Conservation (phyloP, 352 stramenopile genomes). For the Globisporangium nunn region DNA sequence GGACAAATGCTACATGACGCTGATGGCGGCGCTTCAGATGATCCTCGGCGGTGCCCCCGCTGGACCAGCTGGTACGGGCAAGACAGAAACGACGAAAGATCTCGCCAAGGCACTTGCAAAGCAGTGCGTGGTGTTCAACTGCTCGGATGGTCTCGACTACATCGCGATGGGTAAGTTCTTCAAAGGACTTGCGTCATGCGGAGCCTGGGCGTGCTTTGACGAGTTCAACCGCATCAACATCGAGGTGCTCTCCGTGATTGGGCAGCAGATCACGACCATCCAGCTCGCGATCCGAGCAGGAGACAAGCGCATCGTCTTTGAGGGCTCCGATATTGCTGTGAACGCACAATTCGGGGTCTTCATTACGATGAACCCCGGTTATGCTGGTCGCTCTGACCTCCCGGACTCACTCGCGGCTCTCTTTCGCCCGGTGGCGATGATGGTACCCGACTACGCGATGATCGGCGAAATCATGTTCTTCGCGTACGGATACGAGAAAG, state of each 20-base stretch:
- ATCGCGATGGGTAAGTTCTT: conserved; percentile 95
- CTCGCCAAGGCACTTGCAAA: conserved; percentile 91
- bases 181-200: conserved; percentile 87
- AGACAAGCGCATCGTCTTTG: conserved; percentile 89
- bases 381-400: conserved; percentile 91
- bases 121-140: conserved; percentile 96
- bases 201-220: conserved; percentile 94
- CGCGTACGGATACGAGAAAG: conserved; percentile 91
- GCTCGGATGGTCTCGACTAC: conserved; percentile 92
- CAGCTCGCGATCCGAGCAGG: conserved; percentile 84
- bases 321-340: conserved; percentile 91
- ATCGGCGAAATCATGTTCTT: conserved; percentile 97
- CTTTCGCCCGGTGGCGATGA: conserved; percentile 95
- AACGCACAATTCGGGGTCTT: conserved; percentile 93
- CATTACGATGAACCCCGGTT: conserved; percentile 96
- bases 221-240: conserved; percentile 97
- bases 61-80: conserved; percentile 89
- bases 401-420: conserved; percentile 93
- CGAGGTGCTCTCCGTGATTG: conserved; percentile 85
- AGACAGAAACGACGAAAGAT: conserved; percentile 94
- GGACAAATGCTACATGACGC: conserved; percentile 94
- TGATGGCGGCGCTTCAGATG: conserved; percentile 94
- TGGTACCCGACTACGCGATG: conserved; percentile 94
- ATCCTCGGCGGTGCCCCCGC: conserved; percentile 90
- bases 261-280: conserved; percentile 81